Conservation (phyloP, 352 stramenopile genomes). For the Chrysophaeum taylorii region DNA sequence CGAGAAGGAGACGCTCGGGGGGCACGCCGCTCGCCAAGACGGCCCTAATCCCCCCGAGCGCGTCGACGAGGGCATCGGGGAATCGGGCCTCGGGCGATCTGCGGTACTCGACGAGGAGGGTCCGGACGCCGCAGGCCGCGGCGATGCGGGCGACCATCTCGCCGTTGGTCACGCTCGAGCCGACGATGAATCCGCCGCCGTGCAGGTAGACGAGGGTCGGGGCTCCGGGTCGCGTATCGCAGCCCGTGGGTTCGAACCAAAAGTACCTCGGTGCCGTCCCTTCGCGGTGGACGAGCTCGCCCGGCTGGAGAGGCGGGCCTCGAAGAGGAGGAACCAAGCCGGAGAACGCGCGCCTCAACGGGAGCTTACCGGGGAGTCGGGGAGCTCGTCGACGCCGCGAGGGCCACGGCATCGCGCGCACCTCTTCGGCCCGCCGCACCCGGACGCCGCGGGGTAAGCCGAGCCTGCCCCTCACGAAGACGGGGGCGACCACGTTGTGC, state of each 20-base stretch:
- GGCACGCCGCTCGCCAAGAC: neutral
- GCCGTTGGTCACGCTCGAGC: neutral
- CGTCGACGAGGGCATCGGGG: neutral
- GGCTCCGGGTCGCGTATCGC: neutral
- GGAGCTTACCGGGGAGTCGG: too few relatives aligned
- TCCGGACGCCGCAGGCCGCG: neutral
- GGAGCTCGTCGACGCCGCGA: too few relatives aligned
- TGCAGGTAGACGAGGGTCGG: neutral
- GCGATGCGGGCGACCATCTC: conserved; percentile 3
- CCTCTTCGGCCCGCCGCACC: neutral
- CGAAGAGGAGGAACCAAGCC: too few relatives aligned
- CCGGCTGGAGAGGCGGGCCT: too few relatives aligned
- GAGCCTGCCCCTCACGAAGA: neutral
- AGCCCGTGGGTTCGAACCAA: conserved; percentile 6
- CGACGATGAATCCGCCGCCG: conserved; percentile 7
- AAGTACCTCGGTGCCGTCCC: neutral
- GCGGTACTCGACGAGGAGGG: conserved; percentile 3
- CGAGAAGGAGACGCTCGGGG: neutral
- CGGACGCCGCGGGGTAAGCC: neutral
- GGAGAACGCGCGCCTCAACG: too few relatives aligned
- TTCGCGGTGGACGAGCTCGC: too few relatives aligned
- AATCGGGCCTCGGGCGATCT: neutral
- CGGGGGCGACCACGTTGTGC: neutral
- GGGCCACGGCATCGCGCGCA: too few relatives aligned
- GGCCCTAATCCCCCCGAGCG: neutral